phyloP scores from a whole-genome alignment of 1,139 yeast genomes.

The Debaryomyces robertsiae region DNA sequence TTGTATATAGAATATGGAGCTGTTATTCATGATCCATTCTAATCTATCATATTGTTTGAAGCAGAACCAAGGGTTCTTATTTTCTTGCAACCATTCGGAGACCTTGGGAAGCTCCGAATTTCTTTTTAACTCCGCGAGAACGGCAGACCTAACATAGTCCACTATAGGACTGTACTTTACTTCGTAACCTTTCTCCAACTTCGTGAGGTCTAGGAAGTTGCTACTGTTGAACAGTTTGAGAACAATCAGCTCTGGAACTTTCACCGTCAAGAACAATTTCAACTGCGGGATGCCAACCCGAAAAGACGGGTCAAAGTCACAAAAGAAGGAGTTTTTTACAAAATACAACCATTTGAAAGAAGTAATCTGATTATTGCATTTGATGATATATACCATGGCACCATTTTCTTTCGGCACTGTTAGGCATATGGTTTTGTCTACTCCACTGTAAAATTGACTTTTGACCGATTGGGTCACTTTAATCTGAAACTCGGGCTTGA shows the following conservation, averaged over 20 bases:
- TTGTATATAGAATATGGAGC: conserved; percentile 44
- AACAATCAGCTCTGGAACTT: conserved; percentile 29
- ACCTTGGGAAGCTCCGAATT: conserved; percentile 14
- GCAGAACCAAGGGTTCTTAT: conserved; percentile 50
- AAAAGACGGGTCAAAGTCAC: conserved; percentile 27
- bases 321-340: conserved; percentile 46
- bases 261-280: conserved; percentile 46
- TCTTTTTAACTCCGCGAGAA: conserved; percentile 20
- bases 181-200: conserved; percentile 35
- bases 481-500: conserved; percentile 29
- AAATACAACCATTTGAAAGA: conserved; percentile 68
- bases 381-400: conserved; percentile 51
- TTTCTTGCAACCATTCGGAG: conserved; percentile 18
- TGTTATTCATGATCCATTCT: conserved; percentile 69
- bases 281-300: conserved; percentile 55
- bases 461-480: conserved; percentile 23
- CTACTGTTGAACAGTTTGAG: conserved; percentile 2
- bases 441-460: conserved; percentile 59
- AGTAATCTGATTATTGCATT: conserved; percentile 52
- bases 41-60: conserved; percentile 70
- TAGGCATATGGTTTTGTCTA: conserved; percentile 70
- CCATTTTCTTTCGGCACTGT: conserved; percentile 35
- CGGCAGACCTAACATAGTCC: conserved; percentile 32
- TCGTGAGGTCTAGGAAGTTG: conserved; percentile 15
- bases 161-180: conserved; percentile 34